Percentiles rank a stretch among this genome's conserved stretches.
Evolutionary conservation across 2,329 filamentous ascomycete species (phyloP).

Genomic region (Phoma herbarum): DNA sequence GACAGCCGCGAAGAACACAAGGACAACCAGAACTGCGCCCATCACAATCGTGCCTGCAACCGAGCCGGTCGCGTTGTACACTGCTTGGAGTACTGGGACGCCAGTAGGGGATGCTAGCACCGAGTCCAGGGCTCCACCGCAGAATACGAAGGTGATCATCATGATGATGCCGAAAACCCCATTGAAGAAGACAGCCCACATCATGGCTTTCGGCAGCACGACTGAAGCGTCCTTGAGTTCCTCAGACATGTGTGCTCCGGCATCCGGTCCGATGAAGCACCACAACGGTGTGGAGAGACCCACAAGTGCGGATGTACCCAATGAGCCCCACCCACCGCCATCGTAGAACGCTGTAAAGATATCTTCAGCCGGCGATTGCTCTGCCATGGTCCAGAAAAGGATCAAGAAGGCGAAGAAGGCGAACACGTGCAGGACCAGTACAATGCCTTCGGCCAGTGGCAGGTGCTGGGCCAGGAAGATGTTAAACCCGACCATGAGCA

Average conservation of each 20-base stretch:
- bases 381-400: conserved; percentile 35
- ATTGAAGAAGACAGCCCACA: conserved; percentile 50
- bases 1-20: conserved; percentile 49
- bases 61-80: conserved; percentile 39
- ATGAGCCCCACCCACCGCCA: conserved; percentile 52
- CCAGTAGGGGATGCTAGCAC: conserved; percentile 28
- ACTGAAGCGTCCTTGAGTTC: conserved; percentile 44
- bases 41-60: conserved; percentile 32
- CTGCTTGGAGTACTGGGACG: conserved; percentile 34
- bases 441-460: conserved; percentile 56
- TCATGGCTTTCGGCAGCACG: conserved; percentile 50
- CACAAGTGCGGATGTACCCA: conserved; percentile 54
- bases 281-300: conserved; percentile 48
- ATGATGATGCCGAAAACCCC: conserved; percentile 50
- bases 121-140: conserved; percentile 47
- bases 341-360: conserved; percentile 59
- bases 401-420: conserved; percentile 61
- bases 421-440: conserved; percentile 58
- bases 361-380: conserved; percentile 46
- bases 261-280: conserved; percentile 49
- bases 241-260: conserved; percentile 49
- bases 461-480: conserved; percentile 53
- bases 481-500: conserved; percentile 51
- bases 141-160: conserved; percentile 40
- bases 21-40: conserved; percentile 36